Conservation (phyloP, 1,284 basidiomycete genomes). For the Takashimella tepidaria region DNA sequence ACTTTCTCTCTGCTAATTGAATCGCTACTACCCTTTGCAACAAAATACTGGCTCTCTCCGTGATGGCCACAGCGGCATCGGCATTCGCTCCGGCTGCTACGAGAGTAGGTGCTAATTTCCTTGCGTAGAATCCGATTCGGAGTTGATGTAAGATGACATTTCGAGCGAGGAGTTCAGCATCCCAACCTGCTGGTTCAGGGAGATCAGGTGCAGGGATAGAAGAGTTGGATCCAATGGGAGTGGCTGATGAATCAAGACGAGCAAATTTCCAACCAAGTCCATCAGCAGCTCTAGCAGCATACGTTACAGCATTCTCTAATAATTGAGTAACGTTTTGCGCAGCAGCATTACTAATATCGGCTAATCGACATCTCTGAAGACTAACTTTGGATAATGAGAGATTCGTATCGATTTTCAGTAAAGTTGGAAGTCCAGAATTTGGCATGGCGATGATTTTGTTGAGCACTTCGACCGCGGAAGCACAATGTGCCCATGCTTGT, state of each 20-base stretch:
- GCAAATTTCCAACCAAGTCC: constrained; percentile 30
- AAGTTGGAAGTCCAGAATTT: constrained; percentile 23
- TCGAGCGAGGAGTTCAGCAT: constrained; percentile 35
- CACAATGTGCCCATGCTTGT: constrained; percentile 32
- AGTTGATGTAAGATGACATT: constrained; percentile 27
- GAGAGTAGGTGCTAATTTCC: background rate
- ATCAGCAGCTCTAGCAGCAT: constrained; percentile 31
- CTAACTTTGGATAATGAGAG: constrained; percentile 27
- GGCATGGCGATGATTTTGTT: constrained; percentile 33
- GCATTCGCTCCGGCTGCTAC: background rate
- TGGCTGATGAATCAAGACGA: constrained; percentile 10
- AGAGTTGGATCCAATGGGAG: background rate
- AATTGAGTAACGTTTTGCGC: constrained; percentile 33
- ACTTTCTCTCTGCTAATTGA: constrained; percentile 7
- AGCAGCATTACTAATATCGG: constrained; percentile 32
- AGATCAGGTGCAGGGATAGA: constrained; percentile 2
- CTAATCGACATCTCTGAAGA: constrained; percentile 31
- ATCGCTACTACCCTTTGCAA: constrained; percentile 9
- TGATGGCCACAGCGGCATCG: background rate
- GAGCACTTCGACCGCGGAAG: constrained; percentile 28
- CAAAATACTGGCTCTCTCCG: constrained; percentile 8
- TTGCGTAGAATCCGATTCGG: constrained; percentile 25
- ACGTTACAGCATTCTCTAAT: constrained; percentile 38
- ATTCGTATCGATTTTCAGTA: constrained; percentile 34
- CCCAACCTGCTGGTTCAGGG: constrained; percentile 38